Evolutionary conservation across 768 basidiomycete species (phyloP), one percentile per base, ranked within the genome.

Genomic region (Clathrus columnatus): DNA sequence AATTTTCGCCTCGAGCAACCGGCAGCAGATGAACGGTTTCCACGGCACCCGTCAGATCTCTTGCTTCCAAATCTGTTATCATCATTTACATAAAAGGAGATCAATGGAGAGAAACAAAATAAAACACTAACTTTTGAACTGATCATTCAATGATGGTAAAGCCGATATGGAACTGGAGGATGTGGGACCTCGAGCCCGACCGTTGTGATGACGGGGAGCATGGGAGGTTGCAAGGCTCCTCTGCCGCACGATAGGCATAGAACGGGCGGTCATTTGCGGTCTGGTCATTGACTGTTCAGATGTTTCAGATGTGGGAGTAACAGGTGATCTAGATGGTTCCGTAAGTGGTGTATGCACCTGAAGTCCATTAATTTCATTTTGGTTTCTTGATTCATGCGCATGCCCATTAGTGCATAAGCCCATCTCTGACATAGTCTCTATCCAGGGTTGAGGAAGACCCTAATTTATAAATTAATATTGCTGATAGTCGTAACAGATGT

Each of bases 381-480:
- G 41, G 23, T 21, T 16, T 10, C 14, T 30, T 10, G n/a, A 23
- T 14, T 21, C 42, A 7, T 28, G 5, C 30, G 3, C 18, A 17
- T 4, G n/a, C 10, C 21, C 20, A 1, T 46, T 21, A 21, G 32
- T 30, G 28, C 45, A 28, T 20, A 55, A 24, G 27, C 46, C 54
- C 51, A 36, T 43, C 16, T 23, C 26, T 18, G 2, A 2, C 4
- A 55, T 29, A 2, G 23, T 30, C 48, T 55, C 27, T 23, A 55
- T 55, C 54, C 54, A 55, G 7, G 23, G 1, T 48, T 46, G 23
- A 32, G 54, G 54, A 20, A 55, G 32, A n/a, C 54, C 54, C 54
- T 55, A 7, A 11, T 26, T 7, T 21, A n/a, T 16, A 45, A 18
- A 11, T 14, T 26, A 44, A 24, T 17, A 47, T 36, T 36, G 7